Percentiles rank a stretch among this genome's conserved stretches.
phyloP scores from a whole-genome alignment of 306 rosid genomes.

The Amphicarpaea edgeworthii region DNA sequence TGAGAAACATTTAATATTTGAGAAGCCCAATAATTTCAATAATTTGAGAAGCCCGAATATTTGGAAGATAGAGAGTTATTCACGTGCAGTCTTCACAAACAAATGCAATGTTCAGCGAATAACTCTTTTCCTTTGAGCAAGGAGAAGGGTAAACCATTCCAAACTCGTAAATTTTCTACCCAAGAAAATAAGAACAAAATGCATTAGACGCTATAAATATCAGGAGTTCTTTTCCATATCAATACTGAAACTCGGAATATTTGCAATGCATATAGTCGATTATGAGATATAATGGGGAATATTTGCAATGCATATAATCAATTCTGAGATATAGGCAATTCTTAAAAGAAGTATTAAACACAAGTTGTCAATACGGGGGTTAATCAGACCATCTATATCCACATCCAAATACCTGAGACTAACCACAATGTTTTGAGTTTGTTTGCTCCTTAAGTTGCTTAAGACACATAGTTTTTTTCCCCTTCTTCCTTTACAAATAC shows the following conservation, averaged over 20 bases:
- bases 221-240: neutral
- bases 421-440: conserved; percentile 49
- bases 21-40: neutral
- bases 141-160: neutral
- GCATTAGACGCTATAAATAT: neutral
- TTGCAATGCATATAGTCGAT: conserved; percentile 26
- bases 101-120: neutral
- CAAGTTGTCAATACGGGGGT: conserved; percentile 41
- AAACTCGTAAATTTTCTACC: neutral
- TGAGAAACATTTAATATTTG: neutral
- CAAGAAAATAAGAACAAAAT: neutral
- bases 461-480: conserved; percentile 52
- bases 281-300: neutral
- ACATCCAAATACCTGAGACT: conserved; percentile 44
- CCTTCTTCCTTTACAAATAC: conserved; percentile 80
- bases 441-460: conserved; percentile 51
- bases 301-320: conserved; percentile 18
- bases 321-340: conserved; percentile 11
- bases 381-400: conserved; percentile 40
- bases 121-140: neutral
- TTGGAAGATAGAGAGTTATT: neutral
- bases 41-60: neutral
- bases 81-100: neutral
- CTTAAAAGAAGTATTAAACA: conserved; percentile 25
- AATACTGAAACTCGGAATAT: neutral